These are phyloP conservation scores for Geotrichum restrictum DNA, from an alignment of 1,139 yeast species.

Conservation along the genomic window DNA sequence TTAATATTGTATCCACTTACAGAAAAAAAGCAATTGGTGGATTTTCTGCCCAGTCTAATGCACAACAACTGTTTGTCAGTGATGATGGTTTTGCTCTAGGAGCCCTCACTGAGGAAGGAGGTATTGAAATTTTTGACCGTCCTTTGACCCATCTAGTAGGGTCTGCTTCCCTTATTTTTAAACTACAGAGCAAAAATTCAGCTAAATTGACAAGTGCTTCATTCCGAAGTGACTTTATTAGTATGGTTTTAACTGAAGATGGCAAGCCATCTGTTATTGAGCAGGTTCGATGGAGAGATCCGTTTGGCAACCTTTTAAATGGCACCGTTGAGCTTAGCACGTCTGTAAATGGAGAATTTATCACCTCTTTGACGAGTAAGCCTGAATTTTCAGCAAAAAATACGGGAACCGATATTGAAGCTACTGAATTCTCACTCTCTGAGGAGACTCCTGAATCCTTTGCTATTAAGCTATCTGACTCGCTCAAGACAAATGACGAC, in stretches of 20 bases:
- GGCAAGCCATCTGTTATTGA: constrained; percentile 59
- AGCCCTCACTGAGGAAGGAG: constrained; percentile 48
- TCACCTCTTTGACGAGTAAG: constrained; percentile 48
- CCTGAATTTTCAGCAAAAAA: constrained; percentile 44
- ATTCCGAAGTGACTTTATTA: constrained; percentile 44
- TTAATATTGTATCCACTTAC: constrained; percentile 55
- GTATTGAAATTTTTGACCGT: constrained; percentile 58
- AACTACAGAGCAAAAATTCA: neutral
- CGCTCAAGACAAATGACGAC: constrained; percentile 42
- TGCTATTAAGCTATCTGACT: constrained; percentile 42
- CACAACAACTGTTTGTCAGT: too few relatives aligned
- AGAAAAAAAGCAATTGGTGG: constrained; percentile 45
- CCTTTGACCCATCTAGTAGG: constrained; percentile 39
- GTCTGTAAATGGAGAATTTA: constrained; percentile 51
- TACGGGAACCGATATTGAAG: constrained; percentile 42
- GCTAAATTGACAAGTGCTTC: constrained; percentile 37
- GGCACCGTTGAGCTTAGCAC: constrained; percentile 27
- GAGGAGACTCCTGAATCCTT: constrained; percentile 37
- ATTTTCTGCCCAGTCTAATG: constrained; percentile 48
- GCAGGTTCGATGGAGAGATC: constrained; percentile 51
- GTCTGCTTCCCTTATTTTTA: neutral
- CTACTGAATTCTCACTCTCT: constrained; percentile 26
- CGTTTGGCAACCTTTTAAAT: constrained; percentile 25
- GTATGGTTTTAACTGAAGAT: constrained; percentile 68
- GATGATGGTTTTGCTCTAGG: too few relatives aligned